Evolutionary conservation across 352 stramenopile genomes (phyloP).

Genomic region (Hyaloperonospora arabidopsidis): DNA sequence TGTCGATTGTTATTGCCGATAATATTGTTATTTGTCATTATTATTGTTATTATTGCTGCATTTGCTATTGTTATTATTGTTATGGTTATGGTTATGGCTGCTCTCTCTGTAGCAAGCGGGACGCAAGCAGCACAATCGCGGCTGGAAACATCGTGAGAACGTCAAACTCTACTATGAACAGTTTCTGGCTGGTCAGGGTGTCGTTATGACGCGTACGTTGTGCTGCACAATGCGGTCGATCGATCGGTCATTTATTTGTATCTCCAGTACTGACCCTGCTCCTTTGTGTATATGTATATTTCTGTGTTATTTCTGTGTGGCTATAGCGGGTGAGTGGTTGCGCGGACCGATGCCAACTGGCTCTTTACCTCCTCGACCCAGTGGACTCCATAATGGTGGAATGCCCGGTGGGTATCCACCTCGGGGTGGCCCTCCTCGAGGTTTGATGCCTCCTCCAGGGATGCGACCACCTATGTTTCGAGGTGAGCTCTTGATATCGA

Average conservation of each 20-base stretch:
- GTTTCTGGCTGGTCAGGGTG: conserved; percentile 67
- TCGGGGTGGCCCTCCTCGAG: conserved; percentile 52
- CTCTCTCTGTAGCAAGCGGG: conserved; percentile 68
- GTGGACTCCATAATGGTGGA: conserved; percentile 21
- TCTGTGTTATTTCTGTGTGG: background rate
- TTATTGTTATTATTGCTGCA: too few species aligned
- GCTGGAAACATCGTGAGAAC: conserved; percentile 93
- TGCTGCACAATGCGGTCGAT: background rate
- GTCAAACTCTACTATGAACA: conserved; percentile 92
- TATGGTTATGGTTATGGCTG: background rate
- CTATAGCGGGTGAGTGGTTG: conserved; percentile 67
- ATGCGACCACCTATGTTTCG: conserved; percentile 74
- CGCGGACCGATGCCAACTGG: conserved; percentile 32
- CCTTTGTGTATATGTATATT: too few species aligned
- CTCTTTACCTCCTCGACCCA: conserved; percentile 40
- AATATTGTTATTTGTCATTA: too few species aligned
- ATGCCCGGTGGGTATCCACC: conserved; percentile 57
- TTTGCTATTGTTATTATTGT: too few species aligned
- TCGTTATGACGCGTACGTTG: conserved; percentile 67
- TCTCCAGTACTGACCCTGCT: too few species aligned
- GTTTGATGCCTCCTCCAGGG: conserved; percentile 66
- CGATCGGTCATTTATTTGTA: background rate
- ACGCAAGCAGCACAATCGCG: conserved; percentile 90
- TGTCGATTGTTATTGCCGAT: conserved; percentile 4
- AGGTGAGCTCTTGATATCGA: conserved; percentile 19